phyloP scores from a whole-genome alignment of 768 basidiomycete genomes.

The Termitomyces sp. region DNA sequence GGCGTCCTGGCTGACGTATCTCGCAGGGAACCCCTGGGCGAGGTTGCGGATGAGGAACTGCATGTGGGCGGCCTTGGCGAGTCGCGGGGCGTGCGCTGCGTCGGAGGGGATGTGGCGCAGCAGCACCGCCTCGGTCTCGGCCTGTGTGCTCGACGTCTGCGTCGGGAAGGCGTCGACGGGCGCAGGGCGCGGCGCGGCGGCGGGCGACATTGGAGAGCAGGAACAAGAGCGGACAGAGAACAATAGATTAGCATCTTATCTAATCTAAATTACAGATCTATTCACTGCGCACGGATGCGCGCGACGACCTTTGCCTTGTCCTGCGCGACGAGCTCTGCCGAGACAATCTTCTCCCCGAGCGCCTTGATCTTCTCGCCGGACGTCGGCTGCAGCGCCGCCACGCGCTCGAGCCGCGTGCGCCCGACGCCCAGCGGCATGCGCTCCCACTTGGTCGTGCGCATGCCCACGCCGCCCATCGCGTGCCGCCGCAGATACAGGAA shows the following conservation, averaged over 20 bases:
- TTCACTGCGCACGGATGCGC: background rate
- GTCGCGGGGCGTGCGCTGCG: slow-evolving; percentile 21
- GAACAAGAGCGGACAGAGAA: background rate
- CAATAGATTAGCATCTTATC: slow-evolving; percentile 7
- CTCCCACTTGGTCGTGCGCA: slow-evolving; percentile 79
- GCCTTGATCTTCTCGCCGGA: slow-evolving; percentile 19
- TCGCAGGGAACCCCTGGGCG: slow-evolving; percentile 72
- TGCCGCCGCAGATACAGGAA: slow-evolving; percentile 72
- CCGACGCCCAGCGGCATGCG: slow-evolving; percentile 49
- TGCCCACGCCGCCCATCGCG: slow-evolving; percentile 80
- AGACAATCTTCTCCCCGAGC: slow-evolving; percentile 26
- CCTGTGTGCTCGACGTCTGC: slow-evolving; percentile 55
- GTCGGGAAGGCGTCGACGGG: slow-evolving; percentile 61
- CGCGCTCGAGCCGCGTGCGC: slow-evolving; percentile 15
- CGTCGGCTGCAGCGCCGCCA: slow-evolving; percentile 19
- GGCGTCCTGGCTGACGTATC: slow-evolving; percentile 84
- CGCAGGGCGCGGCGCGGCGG: slow-evolving; percentile 13
- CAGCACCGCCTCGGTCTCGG: slow-evolving; percentile 63
- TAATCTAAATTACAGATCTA: background rate
- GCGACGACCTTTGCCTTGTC: background rate
- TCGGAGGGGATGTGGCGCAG: slow-evolving; percentile 41
- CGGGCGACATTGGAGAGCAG: slow-evolving; percentile 12
- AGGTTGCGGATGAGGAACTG: slow-evolving; percentile 71
- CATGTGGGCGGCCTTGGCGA: slow-evolving; percentile 66
- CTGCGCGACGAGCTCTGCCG: slow-evolving; percentile 17